Evolutionary conservation across 1,284 basidiomycete species (phyloP).

Genomic region (Leccinum pachyderme): DNA sequence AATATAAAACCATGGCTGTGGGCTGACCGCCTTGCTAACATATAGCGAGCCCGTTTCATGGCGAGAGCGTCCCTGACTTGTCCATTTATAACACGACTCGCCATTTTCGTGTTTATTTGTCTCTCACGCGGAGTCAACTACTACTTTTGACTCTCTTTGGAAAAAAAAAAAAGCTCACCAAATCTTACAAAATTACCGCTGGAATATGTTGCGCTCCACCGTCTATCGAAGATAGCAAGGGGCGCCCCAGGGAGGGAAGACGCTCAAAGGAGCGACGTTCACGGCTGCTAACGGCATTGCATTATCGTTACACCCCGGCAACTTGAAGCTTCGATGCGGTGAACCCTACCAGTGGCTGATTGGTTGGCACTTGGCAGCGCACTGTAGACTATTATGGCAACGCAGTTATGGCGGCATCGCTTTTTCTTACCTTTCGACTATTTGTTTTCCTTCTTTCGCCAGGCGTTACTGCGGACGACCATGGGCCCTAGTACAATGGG

Average conservation of each 20-base stretch:
- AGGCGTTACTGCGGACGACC: constrained; percentile 21
- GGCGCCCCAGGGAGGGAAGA: background rate
- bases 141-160: background rate
- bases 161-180: constrained; percentile 8
- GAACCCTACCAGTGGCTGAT: background rate
- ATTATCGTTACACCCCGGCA: constrained; percentile 6
- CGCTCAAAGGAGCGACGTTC: constrained; percentile 1
- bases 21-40: background rate
- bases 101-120: constrained; percentile 13
- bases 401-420: constrained; percentile 26
- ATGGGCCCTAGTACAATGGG: background rate
- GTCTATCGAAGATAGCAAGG: background rate
- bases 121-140: constrained; percentile 17
- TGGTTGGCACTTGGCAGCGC: constrained; percentile 9
- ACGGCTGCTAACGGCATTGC: constrained; percentile 22
- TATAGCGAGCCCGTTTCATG: constrained; percentile 3
- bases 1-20: constrained; percentile 4
- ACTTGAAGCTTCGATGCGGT: constrained; percentile 13
- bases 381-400: constrained; percentile 22
- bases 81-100: background rate
- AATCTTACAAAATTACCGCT: background rate
- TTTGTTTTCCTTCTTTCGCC: background rate
- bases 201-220: background rate
- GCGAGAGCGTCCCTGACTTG: constrained; percentile 13
- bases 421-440: constrained; percentile 8